Evolutionary conservation across 352 stramenopile species (phyloP).

Genomic region (Globisporangium orthogonon): DNA sequence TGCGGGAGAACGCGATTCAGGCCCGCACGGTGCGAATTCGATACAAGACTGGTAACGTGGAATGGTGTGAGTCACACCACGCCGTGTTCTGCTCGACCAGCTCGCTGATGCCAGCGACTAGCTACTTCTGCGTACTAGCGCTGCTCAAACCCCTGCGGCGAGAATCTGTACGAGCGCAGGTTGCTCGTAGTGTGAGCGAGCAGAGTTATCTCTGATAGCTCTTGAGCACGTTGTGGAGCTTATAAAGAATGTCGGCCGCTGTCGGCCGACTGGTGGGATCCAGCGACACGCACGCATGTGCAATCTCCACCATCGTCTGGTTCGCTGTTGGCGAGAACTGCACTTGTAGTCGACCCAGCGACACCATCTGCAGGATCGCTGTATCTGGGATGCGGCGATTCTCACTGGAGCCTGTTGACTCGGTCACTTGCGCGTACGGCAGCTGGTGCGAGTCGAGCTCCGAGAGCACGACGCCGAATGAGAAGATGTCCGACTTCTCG

Average conservation of each 20-base stretch:
- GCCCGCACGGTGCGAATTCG: no score
- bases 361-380: conserved; percentile 35
- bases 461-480: conserved; percentile 35
- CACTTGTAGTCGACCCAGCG: conserved; percentile 21
- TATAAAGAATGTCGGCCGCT: conserved; percentile 27
- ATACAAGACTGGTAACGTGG: no score
- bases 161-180: not conserved
- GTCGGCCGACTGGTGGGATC: conserved; percentile 24
- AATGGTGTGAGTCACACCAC: no score
- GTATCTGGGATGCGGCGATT: conserved; percentile 17
- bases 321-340: conserved; percentile 26
- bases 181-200: not conserved
- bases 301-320: conserved; percentile 21
- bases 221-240: conserved; percentile 28
- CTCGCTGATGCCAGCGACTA: no score
- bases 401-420: conserved; percentile 7
- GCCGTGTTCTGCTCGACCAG: no score
- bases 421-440: conserved; percentile 15
- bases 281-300: conserved; percentile 23
- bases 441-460: conserved; percentile 38
- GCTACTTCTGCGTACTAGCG: not conserved
- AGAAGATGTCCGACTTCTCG: conserved; percentile 39
- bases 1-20: no score
- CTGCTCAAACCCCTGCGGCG: not conserved
- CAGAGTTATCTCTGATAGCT: conserved; percentile 10